A percentile compares a stretch with the other conserved stretches of the same genome.
phyloP scores from a whole-genome alignment of 1,139 yeast genomes.

The Taphrina confusa region DNA sequence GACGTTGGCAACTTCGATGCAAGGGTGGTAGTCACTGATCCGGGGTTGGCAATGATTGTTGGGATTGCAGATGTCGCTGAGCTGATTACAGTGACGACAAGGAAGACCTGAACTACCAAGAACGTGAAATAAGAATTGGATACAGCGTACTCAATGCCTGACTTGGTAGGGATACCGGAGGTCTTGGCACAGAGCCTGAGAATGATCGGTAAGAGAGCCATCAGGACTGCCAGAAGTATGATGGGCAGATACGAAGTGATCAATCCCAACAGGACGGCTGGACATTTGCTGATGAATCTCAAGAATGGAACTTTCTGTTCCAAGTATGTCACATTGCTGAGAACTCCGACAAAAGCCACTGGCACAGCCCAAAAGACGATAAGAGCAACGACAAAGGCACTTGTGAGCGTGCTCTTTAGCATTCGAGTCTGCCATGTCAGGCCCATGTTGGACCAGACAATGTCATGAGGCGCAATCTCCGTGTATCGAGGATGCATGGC shows the following conservation, averaged over 20 bases:
- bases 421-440: constrained; percentile 82
- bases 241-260: constrained; percentile 87
- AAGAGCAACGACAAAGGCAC: constrained; percentile 57
- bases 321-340: constrained; percentile 66
- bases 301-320: constrained; percentile 70
- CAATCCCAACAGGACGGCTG: constrained; percentile 67
- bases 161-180: constrained; percentile 69
- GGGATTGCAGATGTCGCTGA: constrained; percentile 78
- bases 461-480: constrained; percentile 76
- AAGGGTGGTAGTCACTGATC: constrained; percentile 61
- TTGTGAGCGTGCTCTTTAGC: constrained; percentile 54
- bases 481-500: constrained; percentile 63
- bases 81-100: constrained; percentile 78
- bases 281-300: constrained; percentile 68
- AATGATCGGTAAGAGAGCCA: constrained; percentile 80
- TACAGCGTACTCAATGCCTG: constrained; percentile 74
- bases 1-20: constrained; percentile 81
- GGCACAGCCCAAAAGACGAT: constrained; percentile 91
- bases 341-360: constrained; percentile 90
- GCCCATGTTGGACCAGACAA: constrained; percentile 84
- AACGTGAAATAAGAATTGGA: constrained; percentile 87
- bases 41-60: constrained; percentile 64
- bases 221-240: constrained; percentile 73
- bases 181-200: constrained; percentile 59
- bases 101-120: constrained; percentile 81